Conservation (phyloP, 2,329 filamentous ascomycete genomes). For the Stylonectria norvegica region DNA sequence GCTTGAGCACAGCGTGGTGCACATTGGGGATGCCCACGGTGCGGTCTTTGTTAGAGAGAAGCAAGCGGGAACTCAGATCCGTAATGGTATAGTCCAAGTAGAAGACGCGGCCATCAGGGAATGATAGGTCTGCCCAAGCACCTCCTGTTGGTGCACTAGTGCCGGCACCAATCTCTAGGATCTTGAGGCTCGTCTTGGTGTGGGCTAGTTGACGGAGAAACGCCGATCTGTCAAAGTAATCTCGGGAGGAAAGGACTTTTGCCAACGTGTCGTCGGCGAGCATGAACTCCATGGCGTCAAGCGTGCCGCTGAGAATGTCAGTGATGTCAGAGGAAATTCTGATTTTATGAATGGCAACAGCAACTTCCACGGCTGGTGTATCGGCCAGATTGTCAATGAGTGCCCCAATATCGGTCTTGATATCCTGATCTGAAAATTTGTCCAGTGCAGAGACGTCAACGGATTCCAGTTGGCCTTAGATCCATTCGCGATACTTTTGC, state of each 20-base stretch:
- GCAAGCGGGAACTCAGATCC: constrained; percentile 29
- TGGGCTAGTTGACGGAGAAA: constrained; percentile 21
- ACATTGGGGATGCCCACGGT: constrained; percentile 19
- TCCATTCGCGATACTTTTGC: constrained; percentile 27
- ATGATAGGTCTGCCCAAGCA: constrained; percentile 28
- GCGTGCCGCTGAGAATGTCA: constrained; percentile 22
- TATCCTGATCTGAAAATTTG: constrained; percentile 1
- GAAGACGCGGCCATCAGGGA: constrained; percentile 11
- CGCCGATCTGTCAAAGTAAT: constrained; percentile 19
- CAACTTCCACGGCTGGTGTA: constrained; percentile 7
- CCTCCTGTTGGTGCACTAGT: constrained; percentile 34
- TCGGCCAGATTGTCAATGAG: constrained; percentile 1
- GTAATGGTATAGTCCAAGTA: constrained; percentile 31
- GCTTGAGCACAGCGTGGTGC: constrained; percentile 18
- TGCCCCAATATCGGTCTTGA: neutral
- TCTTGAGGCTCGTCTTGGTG: constrained; percentile 28
- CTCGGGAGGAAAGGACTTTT: constrained; percentile 26
- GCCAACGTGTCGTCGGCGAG: constrained; percentile 29
- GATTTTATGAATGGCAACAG: constrained; percentile 10
- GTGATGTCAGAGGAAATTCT: constrained; percentile 9
- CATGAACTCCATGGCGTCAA: constrained; percentile 29
- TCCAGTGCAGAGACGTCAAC: constrained; percentile 10
- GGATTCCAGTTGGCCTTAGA: constrained; percentile 19
- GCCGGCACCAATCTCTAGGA: constrained; percentile 42
- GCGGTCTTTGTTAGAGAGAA: constrained; percentile 26